Evolutionary conservation across 1,284 basidiomycete species (phyloP), one percentile per base, ranked within the genome.

Genomic region (Blastosporella zonata): DNA sequence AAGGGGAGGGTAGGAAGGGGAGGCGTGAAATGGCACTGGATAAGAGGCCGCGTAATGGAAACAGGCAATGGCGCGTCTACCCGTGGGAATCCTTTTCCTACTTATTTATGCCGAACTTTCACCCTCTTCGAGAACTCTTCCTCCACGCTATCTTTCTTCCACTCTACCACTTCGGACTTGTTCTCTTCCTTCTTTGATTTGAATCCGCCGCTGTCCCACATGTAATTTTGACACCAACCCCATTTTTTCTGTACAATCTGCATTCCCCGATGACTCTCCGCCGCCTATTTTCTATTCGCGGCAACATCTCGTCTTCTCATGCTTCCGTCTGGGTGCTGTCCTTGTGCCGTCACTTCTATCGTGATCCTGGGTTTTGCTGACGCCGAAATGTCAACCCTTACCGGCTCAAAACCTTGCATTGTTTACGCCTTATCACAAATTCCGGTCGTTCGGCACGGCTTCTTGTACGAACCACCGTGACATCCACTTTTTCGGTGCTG

Each of bases 1-100:
- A 29, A 38, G 35, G 38, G 42, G 41, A 48, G 28, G 13, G 23
- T 21, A 43, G 37, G 42, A 54, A 37, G 47, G 43, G 18, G 33
- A 31, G 35, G 22, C 41, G 25, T 49, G 43, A 40, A 47, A 53
- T 41, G 44, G 47, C 46, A 50, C 44, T 28, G 47, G 46, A 53
- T 54, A 53, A 56, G 58, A 61, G 64, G 66, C 62, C 65, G 65
- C 65, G 66, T 65, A 66, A 65, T 62, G 49, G 55, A 58, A 37
- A 47, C 47, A 49, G 34, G 54, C 46, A 49, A 61, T 59, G 58
- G 63, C 64, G 64, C 63, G 62, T 64, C 59, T 55, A 56, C n/a
- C 48, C 63, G 64, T 67, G 65, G 56, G 65, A 67, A 64, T 25
- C 52, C 49, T 55, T 43, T 45, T 53, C 36, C 29, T 47, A 34